Conservation (phyloP, 495 filamentous ascomycete species). For the Penicillium cosmopolitanum region DNA sequence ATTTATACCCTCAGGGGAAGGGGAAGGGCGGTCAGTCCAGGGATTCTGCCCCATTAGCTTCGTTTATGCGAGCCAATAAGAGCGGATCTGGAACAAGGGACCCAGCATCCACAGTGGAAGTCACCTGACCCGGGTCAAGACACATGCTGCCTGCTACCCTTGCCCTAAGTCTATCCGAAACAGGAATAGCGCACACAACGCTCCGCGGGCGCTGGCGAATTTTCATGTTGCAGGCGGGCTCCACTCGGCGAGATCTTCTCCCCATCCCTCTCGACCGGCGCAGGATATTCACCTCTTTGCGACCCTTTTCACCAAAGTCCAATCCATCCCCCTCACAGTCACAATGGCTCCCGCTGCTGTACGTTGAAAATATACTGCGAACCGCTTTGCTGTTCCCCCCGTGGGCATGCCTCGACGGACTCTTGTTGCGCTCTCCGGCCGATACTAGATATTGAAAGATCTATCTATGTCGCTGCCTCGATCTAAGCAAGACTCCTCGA, state of each 20-base stretch:
- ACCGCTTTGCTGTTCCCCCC: slow-evolving; percentile 86
- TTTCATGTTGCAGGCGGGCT: slow-evolving; percentile 27
- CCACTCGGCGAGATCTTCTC: slow-evolving; percentile 36
- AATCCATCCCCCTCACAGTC: slow-evolving; percentile 35
- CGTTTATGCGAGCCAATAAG: slow-evolving; percentile 28
- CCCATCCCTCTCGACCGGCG: slow-evolving; percentile 45
- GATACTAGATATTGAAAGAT: slow-evolving; percentile 30
- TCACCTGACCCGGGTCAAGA: slow-evolving; percentile 13
- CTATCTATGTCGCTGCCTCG: slow-evolving; percentile 14
- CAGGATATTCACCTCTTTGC: slow-evolving; percentile 67
- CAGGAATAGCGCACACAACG: slow-evolving; percentile 34
- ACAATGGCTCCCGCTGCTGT: slow-evolving; percentile 66
- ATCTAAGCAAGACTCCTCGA: slow-evolving; percentile 12
- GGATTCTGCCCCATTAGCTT: slow-evolving; percentile 21
- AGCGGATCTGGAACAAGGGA: background rate
- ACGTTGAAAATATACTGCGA: slow-evolving; percentile 64
- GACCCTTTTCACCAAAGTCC: slow-evolving; percentile 39
- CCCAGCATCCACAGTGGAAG: background rate
- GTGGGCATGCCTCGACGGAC: slow-evolving; percentile 12
- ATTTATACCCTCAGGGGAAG: slow-evolving; percentile 31
- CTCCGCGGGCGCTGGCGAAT: slow-evolving; percentile 17
- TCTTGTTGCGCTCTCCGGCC: slow-evolving; percentile 12
- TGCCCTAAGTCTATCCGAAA: slow-evolving; percentile 29
- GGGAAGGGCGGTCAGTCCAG: slow-evolving; percentile 22
- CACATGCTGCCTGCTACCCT: slow-evolving; percentile 24